Evolutionary conservation across 345 rosid genomes (phyloP), one percentile per base, ranked within the genome.

Genomic region (Arabidopsis suecica): DNA sequence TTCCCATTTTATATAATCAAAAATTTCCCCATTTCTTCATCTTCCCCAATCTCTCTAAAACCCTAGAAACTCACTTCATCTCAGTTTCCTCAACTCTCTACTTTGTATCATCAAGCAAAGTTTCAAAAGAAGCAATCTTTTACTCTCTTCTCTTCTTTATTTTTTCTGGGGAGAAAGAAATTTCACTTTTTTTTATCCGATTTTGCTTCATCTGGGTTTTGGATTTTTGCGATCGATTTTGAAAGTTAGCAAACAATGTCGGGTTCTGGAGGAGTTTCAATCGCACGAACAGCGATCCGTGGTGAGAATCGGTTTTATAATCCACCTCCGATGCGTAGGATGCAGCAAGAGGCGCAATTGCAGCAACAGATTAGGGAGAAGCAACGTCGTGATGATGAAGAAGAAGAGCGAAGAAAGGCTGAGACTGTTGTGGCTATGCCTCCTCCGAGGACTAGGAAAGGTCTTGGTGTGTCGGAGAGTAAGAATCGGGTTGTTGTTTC

Each of bases 231-330:
- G 30, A 63, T 57, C 47, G 79, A 60, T 64, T 65, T 37, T 49
- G 14, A 2, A 12, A 65, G 1, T 11, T 16, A 23, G 61, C 56
- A 50, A 71, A 49, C 77, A 76, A 86, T 86, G 89, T 76, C 85
- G 49, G 85, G 82, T 38, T 78, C 83, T 3, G 82, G 84, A 59
- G 80, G 83, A 9, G 84, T 69, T 74, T 80, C 85, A 58, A 81
- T 77, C 67, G 82, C 75, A 2, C 70, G 83, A 2, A 66, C 81
- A 33, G 76, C 80, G 65, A 59, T 74, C 68, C 76, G 83, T 3
- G 89, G 86, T 2, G 87, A 82, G 77, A 79, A 79, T 61, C 82
- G 87, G 23, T 84, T 86, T 59, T 84, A 86, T 45, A 72, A 84
- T n/a, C 86, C 87, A 8, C 89, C 87, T 8, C 72, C 82, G 58